A percentile compares a stretch with the other conserved stretches of the same genome.
These are phyloP conservation scores for Pseudocercospora crystallina DNA, from an alignment of 2,329 filamentous ascomycete genomes.

Conservation along the genomic window DNA sequence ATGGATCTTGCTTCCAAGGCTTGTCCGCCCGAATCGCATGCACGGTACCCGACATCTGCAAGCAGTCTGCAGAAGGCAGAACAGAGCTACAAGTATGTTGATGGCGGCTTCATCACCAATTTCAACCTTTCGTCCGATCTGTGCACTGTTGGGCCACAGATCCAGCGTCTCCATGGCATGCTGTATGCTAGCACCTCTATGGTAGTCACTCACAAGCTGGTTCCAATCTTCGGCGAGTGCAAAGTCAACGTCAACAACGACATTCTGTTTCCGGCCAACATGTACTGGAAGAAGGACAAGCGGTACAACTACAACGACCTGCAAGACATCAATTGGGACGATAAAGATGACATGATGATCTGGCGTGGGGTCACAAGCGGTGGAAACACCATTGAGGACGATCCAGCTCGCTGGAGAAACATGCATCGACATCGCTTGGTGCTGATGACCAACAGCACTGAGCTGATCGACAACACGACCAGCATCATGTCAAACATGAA, in stretches of 20 bases:
- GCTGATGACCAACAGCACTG: conserved; percentile 37
- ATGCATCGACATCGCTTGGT: conserved; percentile 74
- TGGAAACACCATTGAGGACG: conserved; percentile 31
- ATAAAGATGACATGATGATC: conserved; percentile 38
- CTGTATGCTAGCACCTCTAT: conserved; percentile 59
- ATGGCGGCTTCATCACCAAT: conserved; percentile 42
- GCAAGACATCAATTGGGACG: conserved; percentile 51
- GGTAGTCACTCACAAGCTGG: conserved; percentile 7
- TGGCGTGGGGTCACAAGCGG: conserved; percentile 47
- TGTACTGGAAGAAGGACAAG: conserved; percentile 48
- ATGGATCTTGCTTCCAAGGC: conserved; percentile 30
- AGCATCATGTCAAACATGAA: neutral
- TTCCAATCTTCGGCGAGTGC: conserved; percentile 49
- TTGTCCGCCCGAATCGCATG: conserved; percentile 32
- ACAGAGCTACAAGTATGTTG: conserved; percentile 44
- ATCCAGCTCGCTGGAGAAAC: conserved; percentile 60
- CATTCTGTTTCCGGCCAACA: conserved; percentile 47
- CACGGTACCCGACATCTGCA: conserved; percentile 2
- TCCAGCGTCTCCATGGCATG: conserved; percentile 64
- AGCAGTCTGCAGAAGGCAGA: conserved; percentile 33
- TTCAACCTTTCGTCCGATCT: conserved; percentile 50
- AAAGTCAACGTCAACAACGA: conserved; percentile 50
- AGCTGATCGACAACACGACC: conserved; percentile 17
- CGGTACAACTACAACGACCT: conserved; percentile 55
- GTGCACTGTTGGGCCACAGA: conserved; percentile 60